Evolutionary conservation across 2,329 filamentous ascomycete species (phyloP), one percentile per base, ranked within the genome.

Genomic region (Penicillium crustosum): DNA sequence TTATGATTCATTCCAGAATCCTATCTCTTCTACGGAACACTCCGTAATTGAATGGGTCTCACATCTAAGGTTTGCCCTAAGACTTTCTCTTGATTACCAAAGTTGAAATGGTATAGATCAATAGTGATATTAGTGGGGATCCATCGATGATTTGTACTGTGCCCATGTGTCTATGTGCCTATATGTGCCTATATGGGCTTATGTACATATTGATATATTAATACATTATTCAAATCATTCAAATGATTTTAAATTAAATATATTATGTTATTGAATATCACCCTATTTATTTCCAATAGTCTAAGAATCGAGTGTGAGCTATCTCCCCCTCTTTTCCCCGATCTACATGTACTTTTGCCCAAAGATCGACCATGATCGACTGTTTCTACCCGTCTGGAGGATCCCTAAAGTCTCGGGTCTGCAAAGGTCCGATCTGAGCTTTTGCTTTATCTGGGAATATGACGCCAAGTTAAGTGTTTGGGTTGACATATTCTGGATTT

Each of bases 341-440:
- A 27, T 48, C 33, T 39, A 53, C 39, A 49, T 8, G 50, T 36
- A 45, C 39, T 53, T 45, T 45, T 21, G 6, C 0, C 13, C n/a
- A 7, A 23, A 19, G 47, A 49, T 49, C 52, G 17, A 6, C 42
- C 17, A 48, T 39, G 51, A 58, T 49, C 45, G 41, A 38, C 60
- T 59, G 36, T 35, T 38, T 53, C 21, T 61, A 63, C 57, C 61
- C 62, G 60, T 41, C 39, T 56, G 17, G 55, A 55, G 49, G 50
- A 65, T 65, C 59, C 53, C 36, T 54, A 55, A 50, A 51, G 36
- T 12, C 0, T 50, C 7, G 6, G 38, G 43, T 51, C 29, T 36
- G 50, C 31, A 29, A 10, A 35, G 21, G 9, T 42, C 44, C 17
- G 21, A 49, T 49, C 21, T 27, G 12, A 42, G 6, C 7, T 55